A percentile compares a stretch with the other conserved stretches of the same genome.
phyloP scores from a whole-genome alignment of 2,329 filamentous ascomycete species.

The Claviceps sorghi region DNA sequence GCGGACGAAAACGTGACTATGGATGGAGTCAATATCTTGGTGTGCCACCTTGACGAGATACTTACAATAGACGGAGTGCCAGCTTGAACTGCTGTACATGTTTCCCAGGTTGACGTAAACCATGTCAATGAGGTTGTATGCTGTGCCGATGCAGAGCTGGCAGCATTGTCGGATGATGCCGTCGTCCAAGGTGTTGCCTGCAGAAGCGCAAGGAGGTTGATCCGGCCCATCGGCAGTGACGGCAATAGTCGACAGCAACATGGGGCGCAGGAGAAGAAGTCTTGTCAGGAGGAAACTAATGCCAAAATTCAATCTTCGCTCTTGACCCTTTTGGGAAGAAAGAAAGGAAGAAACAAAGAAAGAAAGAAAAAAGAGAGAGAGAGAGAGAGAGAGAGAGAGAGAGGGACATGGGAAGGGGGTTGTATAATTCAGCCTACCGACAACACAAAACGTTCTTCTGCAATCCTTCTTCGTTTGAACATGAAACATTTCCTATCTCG shows the following conservation, averaged over 20 bases:
- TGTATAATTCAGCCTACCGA: background rate
- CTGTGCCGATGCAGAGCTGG: slow-evolving; percentile 1
- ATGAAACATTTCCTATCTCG: background rate
- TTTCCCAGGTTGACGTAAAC: slow-evolving; percentile 1
- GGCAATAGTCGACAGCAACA: background rate
- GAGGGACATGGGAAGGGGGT: background rate
- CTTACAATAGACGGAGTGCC: slow-evolving; percentile 3
- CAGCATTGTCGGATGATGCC: slow-evolving; percentile 1
- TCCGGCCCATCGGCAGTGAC: background rate
- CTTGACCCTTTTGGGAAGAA: background rate
- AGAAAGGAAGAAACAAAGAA: background rate
- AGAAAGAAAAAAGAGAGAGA: background rate
- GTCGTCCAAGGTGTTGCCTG: background rate
- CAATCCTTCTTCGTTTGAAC: background rate
- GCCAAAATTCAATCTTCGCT: background rate
- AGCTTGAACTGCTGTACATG: slow-evolving; percentile 1
- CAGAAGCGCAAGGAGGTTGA: background rate
- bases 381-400: too few relatives aligned
- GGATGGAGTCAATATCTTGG: background rate
- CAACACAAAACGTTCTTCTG: slow-evolving; percentile 3
- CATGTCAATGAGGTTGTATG: slow-evolving; percentile 1
- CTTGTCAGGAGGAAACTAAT: slow-evolving; percentile 1
- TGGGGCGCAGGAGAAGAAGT: background rate
- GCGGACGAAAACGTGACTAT: slow-evolving; percentile 2
- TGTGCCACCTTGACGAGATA: background rate